Evolutionary conservation across 1,139 yeast genomes (phyloP), one percentile per base, ranked within the genome.

Genomic region (Trichomonascaceae sp.): DNA sequence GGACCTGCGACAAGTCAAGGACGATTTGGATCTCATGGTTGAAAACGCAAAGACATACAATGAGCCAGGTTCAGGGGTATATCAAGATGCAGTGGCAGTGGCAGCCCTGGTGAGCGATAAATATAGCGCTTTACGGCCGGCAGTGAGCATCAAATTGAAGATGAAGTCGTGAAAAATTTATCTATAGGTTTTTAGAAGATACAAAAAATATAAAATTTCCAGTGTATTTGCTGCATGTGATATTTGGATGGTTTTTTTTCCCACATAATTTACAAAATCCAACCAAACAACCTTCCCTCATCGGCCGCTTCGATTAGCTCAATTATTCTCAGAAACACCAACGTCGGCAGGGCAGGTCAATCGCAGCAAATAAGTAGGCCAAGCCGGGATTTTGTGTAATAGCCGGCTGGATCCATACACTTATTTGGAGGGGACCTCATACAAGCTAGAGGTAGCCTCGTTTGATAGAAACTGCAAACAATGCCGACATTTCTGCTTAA

Each of bases 11-110:
- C 91, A 85, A 59, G 79, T 86, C 54, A 73, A 85, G 56, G 85
- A 81, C 57, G 96, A 87, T 64, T 73, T 88, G 57, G 86, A 86
- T 61, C 75, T 85, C 61, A 87, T 91, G 80, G 86, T 88, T 68
- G 77, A 81, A 53, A 91, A 91, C 69, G 97, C 97, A 0, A 79
- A 84, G 58, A 80, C 82, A 32, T 91, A 90, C 69, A 91, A 91
- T 63, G 95, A 90, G 66, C 96, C 88, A 65, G 96, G 93, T 0
- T 88, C 96, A 0, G 68, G 85, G 57, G 91, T 91, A 17, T 87
- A 84, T 63, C 78, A 82, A 52, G 96, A 90, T 71, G 95, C 98
- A 0, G 71, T 71, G 39, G 71, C 70, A 7, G 75, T 91, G 59
- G 87, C 85, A 49, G 57, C 50, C 20, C 57, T 60, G 9, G 64